A percentile compares a stretch with the other conserved stretches of the same genome.
Evolutionary conservation across 495 filamentous ascomycete species (phyloP).

Genomic region (Arthonia radiata): DNA sequence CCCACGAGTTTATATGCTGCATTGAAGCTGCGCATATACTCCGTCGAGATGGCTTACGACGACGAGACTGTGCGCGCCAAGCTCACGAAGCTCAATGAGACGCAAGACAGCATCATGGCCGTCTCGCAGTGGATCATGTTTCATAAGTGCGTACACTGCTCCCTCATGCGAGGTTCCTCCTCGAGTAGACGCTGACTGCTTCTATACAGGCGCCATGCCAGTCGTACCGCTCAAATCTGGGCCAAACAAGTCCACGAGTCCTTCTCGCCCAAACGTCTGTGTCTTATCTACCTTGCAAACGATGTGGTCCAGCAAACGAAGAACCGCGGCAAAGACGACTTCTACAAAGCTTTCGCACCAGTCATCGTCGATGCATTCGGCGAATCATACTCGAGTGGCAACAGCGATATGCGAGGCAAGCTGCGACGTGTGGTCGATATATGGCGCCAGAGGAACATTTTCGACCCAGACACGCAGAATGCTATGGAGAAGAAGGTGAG

Average conservation of each 20-base stretch:
- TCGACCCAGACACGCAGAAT: conserved; percentile 50
- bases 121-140: conserved; percentile 99
- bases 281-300: conserved; percentile 86
- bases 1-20: background rate
- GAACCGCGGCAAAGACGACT: conserved; percentile 71
- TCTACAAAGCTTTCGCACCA: conserved; percentile 69
- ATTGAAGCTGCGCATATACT: background rate
- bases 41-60: conserved; percentile 57
- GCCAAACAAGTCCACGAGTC: conserved; percentile 69
- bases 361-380: conserved; percentile 66
- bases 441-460: conserved; percentile 73
- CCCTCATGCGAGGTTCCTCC: no score
- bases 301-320: conserved; percentile 92
- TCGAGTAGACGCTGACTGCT: no score
- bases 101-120: conserved; percentile 82
- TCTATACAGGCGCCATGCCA: conserved; percentile 54
- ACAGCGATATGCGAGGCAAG: conserved; percentile 64
- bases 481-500: no score
- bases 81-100: conserved; percentile 84
- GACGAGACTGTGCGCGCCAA: conserved; percentile 85
- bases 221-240: conserved; percentile 74
- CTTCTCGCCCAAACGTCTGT: conserved; percentile 57
- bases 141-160: conserved; percentile 61
- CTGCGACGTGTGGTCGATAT: conserved; percentile 77
- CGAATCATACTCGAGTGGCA: conserved; percentile 63